Conservation (phyloP, 2,329 filamentous ascomycete species). For the Rhynchosporium agropyri region DNA sequence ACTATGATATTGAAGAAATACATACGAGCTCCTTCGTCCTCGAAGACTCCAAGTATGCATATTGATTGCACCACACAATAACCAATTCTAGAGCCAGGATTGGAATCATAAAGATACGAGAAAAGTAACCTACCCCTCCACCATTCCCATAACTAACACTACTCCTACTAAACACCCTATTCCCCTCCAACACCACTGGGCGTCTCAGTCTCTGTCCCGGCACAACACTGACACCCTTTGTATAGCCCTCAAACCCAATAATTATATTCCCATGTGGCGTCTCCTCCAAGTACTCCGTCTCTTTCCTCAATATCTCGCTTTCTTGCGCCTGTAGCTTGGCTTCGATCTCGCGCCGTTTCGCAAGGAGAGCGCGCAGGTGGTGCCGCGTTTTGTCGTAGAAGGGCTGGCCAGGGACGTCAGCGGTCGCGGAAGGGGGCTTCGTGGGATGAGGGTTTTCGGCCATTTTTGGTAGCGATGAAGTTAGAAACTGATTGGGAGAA, state of each 20-base stretch:
- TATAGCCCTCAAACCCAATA: conserved; percentile 96
- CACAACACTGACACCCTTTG: conserved; percentile 75
- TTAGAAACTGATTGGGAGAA: conserved; percentile 6
- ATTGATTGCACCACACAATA: no score
- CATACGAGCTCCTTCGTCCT: no score
- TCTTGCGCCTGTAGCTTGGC: conserved; percentile 51
- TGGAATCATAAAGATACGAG: not conserved
- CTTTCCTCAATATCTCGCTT: conserved; percentile 80
- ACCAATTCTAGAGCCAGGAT: not conserved
- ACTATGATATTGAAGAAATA: no score
- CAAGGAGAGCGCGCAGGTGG: conserved; percentile 67
- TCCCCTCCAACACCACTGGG: conserved; percentile 66
- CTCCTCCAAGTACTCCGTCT: conserved; percentile 87
- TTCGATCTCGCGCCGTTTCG: conserved; percentile 59
- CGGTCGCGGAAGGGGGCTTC: conserved; percentile 39
- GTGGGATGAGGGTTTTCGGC: conserved; percentile 50
- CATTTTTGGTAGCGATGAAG: conserved; percentile 43
- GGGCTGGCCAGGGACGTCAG: conserved; percentile 55
- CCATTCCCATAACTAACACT: conserved; percentile 42
- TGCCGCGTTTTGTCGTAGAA: conserved; percentile 75
- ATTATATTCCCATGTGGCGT: conserved; percentile 93
- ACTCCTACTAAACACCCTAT: conserved; percentile 66
- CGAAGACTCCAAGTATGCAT: no score
- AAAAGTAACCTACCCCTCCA: not conserved
- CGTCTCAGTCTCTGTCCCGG: conserved; percentile 61